A percentile compares a stretch with the other conserved stretches of the same genome.
These are phyloP conservation scores for Entomortierella chlamydospora DNA, from an alignment of 192 early-diverging fungal genomes.

Conservation along the genomic window DNA sequence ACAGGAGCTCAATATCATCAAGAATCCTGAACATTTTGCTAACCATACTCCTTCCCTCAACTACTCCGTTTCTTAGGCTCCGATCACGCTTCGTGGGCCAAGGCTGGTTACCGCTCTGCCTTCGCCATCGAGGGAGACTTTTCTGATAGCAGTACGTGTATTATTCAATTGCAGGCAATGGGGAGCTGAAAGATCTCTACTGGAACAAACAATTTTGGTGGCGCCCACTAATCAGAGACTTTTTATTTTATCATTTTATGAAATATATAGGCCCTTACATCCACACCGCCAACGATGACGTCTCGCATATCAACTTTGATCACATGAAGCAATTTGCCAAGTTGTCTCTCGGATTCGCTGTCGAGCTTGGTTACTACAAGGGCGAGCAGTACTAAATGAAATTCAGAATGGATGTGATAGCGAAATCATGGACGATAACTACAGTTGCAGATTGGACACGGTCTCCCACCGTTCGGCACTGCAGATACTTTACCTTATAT, in stretches of 20 bases:
- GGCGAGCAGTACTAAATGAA: background rate
- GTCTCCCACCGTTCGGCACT: too few species aligned
- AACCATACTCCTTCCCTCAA: background rate
- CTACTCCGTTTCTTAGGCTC: constrained; percentile 60
- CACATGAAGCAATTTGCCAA: constrained; percentile 94
- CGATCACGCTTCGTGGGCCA: constrained; percentile 94
- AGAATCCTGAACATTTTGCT: background rate
- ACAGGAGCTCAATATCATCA: background rate
- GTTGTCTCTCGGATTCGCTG: constrained; percentile 81
- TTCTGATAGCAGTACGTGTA: constrained; percentile 69
- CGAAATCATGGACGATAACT: too few species aligned
- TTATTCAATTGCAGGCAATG: background rate
- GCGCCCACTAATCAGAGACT: too few species aligned
- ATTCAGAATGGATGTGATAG: too few species aligned
- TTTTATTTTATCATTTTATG: background rate
- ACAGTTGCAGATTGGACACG: too few species aligned
- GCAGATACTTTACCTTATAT: too few species aligned
- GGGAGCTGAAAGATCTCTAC: background rate
- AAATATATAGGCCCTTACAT: constrained; percentile 65
- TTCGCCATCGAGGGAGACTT: constrained; percentile 85
- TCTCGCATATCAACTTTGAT: constrained; percentile 81
- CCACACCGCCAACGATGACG: constrained; percentile 84
- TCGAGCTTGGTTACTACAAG: constrained; percentile 75
- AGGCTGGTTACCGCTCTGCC: constrained; percentile 87
- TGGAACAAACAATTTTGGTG: too few species aligned